Evolutionary conservation across 2,329 filamentous ascomycete genomes (phyloP), one percentile per base, ranked within the genome.

Genomic region (Nigrospora oryzae): DNA sequence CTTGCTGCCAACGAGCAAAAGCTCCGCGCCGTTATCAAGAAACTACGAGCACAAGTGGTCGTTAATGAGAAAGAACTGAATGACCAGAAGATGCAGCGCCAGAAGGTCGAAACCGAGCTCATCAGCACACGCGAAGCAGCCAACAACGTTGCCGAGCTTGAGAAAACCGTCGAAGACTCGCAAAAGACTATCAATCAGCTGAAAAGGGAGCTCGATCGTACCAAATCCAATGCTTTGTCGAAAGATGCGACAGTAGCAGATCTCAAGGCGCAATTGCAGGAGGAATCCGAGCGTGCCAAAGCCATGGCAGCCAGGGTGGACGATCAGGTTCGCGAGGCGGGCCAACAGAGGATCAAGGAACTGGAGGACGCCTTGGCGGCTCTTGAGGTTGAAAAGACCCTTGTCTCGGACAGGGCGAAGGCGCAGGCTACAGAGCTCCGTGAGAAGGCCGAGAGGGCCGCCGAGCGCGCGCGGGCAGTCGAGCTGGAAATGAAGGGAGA

Each of bases 1-100:
- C 73, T 97, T 10, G 90, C 89, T 2, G 86, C 84, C 54, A 86
- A 79, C 0, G 93, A 98, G 61, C 79, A 96, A 63, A 89, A 89
- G 57, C 83, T 94, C 51, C 75, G 91, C 49, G 79, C 79, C 6
- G 83, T 84, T 4, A 86, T 97, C 56, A 95, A 93, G 63, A 90
- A 88, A 57, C 66, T 97, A 47, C 79, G 83, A 37, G 68, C 71
- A 17, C 84, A 85, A 56, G 63, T 86, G 13, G 67, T 75, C 11
- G 79, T 85, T 40, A 75, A 79, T 33, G 85, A 88, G 49, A 84
- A 79, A 58, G 74, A 79, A 44, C 63, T 80, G 55, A 75, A 68
- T 43, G 80, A 82, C 51, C 71, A 80, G 52, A 79, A 64, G 60
- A 74, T 68, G 38, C 75, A 72, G 46, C 73, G 78, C 48, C 79